phyloP scores from a whole-genome alignment of 352 stramenopile species.

The Globisporangium carolinianum region DNA sequence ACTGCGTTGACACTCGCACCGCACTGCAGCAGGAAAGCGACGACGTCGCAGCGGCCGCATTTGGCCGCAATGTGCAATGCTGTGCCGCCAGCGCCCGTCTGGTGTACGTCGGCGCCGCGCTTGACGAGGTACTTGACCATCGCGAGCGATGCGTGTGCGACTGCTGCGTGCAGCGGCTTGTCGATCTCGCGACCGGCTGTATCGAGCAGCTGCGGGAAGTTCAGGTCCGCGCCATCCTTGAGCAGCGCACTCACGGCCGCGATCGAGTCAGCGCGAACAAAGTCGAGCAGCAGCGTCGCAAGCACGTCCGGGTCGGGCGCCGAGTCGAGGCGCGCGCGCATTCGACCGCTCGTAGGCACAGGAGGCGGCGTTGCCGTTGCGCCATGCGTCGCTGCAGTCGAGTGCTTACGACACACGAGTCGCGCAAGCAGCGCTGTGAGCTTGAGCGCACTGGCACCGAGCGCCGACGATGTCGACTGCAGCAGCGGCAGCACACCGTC shows the following conservation, averaged over 20 bases:
- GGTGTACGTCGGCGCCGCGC: constrained; percentile 61
- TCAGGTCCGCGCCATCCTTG: constrained; percentile 72
- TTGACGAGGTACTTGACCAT: constrained; percentile 81
- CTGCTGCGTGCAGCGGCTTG: constrained; percentile 59
- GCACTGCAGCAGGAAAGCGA: constrained; percentile 72
- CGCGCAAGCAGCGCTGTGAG: constrained; percentile 46
- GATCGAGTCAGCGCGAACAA: constrained; percentile 64
- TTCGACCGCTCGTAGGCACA: background rate
- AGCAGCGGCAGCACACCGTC: constrained; percentile 39
- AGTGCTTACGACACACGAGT: constrained; percentile 41
- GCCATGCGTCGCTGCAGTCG: background rate
- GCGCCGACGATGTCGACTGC: constrained; percentile 26
- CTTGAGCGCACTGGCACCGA: constrained; percentile 43
- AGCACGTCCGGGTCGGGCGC: constrained; percentile 56
- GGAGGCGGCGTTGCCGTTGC: background rate
- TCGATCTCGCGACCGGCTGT: constrained; percentile 45
- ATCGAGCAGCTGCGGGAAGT: constrained; percentile 43
- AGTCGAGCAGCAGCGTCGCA: constrained; percentile 58
- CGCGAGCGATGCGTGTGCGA: constrained; percentile 44
- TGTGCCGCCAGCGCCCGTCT: constrained; percentile 39
- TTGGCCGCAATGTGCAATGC: constrained; percentile 60
- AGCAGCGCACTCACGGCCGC: constrained; percentile 61
- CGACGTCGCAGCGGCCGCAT: constrained; percentile 59
- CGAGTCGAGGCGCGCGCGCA: constrained; percentile 39
- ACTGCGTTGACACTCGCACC: constrained; percentile 47